Percentiles rank a stretch among this genome's conserved stretches.
Conservation (phyloP, 78 protist genomes). For the Dictyostelium purpureum region DNA sequence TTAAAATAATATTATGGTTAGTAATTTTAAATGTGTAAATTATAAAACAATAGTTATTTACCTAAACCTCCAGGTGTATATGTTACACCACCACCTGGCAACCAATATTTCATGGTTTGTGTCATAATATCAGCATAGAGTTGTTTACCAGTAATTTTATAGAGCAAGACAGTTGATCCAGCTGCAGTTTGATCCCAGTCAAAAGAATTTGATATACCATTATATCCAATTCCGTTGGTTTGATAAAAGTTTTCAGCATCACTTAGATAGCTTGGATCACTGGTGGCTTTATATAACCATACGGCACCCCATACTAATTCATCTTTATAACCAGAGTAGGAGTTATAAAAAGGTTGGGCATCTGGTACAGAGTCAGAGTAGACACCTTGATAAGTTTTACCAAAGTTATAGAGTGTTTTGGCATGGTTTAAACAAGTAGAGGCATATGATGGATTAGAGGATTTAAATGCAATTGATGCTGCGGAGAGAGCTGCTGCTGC, state of each 20-base stretch:
- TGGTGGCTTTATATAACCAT: conserved; percentile 65
- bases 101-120: neutral
- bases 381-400: conserved; percentile 23
- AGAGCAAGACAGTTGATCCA: conserved; percentile 11
- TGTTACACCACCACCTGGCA: conserved; percentile 15
- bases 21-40: too few relatives aligned
- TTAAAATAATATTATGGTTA: too few relatives aligned
- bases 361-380: conserved; percentile 17
- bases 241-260: neutral
- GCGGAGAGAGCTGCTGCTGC: conserved; percentile 46
- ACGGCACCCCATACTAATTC: conserved; percentile 72
- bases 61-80: conserved; percentile 68
- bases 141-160: neutral
- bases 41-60: too few relatives aligned
- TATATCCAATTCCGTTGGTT: neutral
- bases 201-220: neutral
- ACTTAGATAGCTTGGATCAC: conserved; percentile 15
- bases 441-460: conserved; percentile 14
- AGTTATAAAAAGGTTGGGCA: conserved; percentile 42
- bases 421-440: conserved; percentile 25
- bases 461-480: conserved; percentile 15
- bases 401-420: conserved; percentile 10
- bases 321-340: conserved; percentile 64
- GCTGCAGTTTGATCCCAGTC: conserved; percentile 57
- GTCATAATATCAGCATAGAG: neutral